Percentiles rank a stretch among this genome's conserved stretches.
phyloP scores from a whole-genome alignment of 257 asterid species.

The Nicotiana undulata region DNA sequence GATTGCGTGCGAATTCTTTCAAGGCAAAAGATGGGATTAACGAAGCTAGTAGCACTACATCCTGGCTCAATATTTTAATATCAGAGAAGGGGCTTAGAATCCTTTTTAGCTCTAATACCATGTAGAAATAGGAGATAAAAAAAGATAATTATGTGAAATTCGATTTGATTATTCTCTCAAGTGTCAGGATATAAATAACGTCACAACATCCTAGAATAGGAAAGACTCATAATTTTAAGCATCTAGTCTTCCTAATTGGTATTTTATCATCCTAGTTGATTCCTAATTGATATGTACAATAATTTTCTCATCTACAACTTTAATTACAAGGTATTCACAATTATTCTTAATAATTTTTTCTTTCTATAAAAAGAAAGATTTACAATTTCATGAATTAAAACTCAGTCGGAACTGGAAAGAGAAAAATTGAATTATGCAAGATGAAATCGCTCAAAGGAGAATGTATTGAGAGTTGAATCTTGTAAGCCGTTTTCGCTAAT shows the following conservation, averaged over 20 bases:
- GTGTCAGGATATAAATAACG: not conserved
- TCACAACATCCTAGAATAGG: not conserved
- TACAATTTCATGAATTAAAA: not conserved
- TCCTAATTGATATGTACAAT: not conserved
- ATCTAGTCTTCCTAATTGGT: not conserved
- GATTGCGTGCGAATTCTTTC: not conserved
- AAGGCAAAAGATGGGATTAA: not conserved
- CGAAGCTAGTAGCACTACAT: not conserved
- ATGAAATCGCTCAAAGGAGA: not conserved
- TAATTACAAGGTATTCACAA: too few species aligned
- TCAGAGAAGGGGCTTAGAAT: not conserved
- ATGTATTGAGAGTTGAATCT: not conserved
- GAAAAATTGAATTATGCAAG: not conserved
- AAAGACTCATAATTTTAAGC: not conserved
- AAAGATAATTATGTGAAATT: not conserved
- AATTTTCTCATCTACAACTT: not conserved
- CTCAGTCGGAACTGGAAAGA: not conserved
- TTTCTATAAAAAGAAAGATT: not conserved
- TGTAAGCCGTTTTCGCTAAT: not conserved
- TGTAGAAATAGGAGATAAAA: not conserved
- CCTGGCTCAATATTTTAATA: not conserved
- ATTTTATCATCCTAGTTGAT: not conserved
- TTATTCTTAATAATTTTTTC: too few species aligned
- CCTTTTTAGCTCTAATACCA: not conserved
- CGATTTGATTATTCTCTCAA: not conserved